Conservation (phyloP, 345 rosid species). For the Salix arbutifolia region DNA sequence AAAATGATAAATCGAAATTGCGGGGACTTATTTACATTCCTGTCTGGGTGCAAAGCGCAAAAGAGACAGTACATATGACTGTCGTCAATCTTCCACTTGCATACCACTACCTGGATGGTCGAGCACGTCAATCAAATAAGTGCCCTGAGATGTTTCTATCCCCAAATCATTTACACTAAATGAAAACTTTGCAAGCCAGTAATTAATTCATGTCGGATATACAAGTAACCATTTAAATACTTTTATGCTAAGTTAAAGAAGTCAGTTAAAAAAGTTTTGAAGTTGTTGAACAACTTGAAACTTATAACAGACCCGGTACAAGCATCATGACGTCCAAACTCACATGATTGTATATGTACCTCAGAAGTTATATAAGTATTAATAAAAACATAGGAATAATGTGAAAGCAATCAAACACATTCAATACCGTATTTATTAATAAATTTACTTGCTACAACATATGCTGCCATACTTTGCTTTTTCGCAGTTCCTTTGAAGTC, state of each 20-base stretch:
- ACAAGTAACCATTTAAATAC: background rate
- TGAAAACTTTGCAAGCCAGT: background rate
- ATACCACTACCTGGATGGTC: background rate
- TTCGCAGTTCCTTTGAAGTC: constrained; percentile 63
- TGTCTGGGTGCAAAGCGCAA: background rate
- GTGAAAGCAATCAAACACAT: constrained; percentile 2
- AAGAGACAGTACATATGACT: background rate
- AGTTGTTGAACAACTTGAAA: background rate
- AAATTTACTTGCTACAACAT: constrained; percentile 1
- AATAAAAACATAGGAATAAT: background rate
- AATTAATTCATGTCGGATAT: background rate
- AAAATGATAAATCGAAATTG: background rate
- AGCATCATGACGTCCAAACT: background rate
- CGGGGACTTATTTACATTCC: background rate
- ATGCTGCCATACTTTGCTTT: constrained; percentile 66
- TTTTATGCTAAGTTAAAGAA: background rate
- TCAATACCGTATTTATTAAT: background rate
- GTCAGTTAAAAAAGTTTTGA: background rate
- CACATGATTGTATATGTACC: background rate
- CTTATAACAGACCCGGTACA: background rate
- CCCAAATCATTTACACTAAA: background rate
- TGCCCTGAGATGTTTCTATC: background rate
- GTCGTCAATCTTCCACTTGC: background rate
- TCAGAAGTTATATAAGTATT: background rate
- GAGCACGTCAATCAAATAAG: background rate